phyloP scores from a whole-genome alignment of 768 basidiomycete species.

The Russula emetica region DNA sequence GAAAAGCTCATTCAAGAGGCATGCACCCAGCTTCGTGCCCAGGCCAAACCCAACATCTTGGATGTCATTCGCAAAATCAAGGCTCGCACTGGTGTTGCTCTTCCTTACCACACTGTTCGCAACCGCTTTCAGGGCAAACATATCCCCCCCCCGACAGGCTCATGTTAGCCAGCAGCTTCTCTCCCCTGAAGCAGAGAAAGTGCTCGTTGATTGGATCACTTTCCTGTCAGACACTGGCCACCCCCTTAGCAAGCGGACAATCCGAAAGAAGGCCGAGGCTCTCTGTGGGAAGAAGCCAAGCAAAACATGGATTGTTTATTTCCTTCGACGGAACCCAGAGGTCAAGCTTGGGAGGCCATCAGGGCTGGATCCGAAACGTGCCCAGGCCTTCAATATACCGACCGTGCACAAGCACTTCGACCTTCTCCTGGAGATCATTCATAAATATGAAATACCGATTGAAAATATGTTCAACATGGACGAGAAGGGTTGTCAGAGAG shows the following conservation, averaged over 20 bases:
- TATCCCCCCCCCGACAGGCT: too few relatives aligned
- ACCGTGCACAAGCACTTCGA: conserved; percentile 18
- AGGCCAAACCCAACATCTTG: too few relatives aligned
- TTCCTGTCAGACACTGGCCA: background rate
- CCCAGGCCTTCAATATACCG: conserved; percentile 35
- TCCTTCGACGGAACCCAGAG: conserved; percentile 2
- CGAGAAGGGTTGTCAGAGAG: background rate
- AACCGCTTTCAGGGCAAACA: too few relatives aligned
- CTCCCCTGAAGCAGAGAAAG: background rate
- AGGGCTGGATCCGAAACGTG: conserved; percentile 37
- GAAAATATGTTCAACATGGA: too few relatives aligned
- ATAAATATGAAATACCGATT: background rate
- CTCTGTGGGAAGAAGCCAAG: too few relatives aligned
- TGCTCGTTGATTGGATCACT: background rate
- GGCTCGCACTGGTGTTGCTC: too few relatives aligned
- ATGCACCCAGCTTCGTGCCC: too few relatives aligned
- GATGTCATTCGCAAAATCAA: too few relatives aligned
- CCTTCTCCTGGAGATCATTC: conserved; percentile 7
- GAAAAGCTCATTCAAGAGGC: too few relatives aligned
- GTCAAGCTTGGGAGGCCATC: conserved; percentile 31
- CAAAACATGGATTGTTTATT: too few relatives aligned
- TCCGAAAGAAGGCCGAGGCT: background rate
- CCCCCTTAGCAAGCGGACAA: background rate
- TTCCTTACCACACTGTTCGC: too few relatives aligned
- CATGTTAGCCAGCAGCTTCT: background rate